Evolutionary conservation across 2,329 filamentous ascomycete genomes (phyloP), one percentile per base, ranked within the genome.

Genomic region (Xylaria arbuscula): DNA sequence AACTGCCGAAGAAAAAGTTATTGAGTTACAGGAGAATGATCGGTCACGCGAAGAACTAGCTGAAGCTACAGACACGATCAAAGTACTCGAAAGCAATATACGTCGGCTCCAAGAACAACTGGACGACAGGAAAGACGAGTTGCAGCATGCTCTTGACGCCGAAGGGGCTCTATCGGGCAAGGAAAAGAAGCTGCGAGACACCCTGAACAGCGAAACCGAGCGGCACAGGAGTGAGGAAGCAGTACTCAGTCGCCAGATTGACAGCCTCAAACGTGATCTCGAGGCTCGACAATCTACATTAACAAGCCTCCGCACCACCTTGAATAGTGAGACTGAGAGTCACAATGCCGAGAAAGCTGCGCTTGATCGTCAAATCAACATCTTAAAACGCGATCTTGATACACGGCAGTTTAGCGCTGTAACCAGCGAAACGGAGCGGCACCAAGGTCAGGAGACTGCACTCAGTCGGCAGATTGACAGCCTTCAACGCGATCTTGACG

Each of bases 171-270:
- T 93, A 36, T 90, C 90, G 22, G 86, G 86, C 70, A 91, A 91
- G 76, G 91, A 93, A 74, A 83, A 83, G 24, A 90, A 86, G 76
- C 81, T 93, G 19, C 88, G 92, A 76, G 86, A 90, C 74, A 88
- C 89, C 3, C 83, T 94, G 13, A 86, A 91, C 70, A 92, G 88
- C 74, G 92, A 94, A 75, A 87, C 87, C 55, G 87, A 93, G 70
- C 89, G 92, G 32, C 90, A 96, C 75, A 86, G 86, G 71, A 88
- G 87, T 62, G 92, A 95, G 74, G 91, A 95, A 76, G 87, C 87
- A 10, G 81, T 90, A 9, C 82, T 97, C 57, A 88, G 84, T 69
- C 86, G 88, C 17, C 92, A 96, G 77, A 88, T 97, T 60, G 32
- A 54, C 4, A n/a, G 15, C 28, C 28, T 54, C 2, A 54, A 54